phyloP scores from a whole-genome alignment of 352 stramenopile species.

The Pythium phragmiticola region DNA sequence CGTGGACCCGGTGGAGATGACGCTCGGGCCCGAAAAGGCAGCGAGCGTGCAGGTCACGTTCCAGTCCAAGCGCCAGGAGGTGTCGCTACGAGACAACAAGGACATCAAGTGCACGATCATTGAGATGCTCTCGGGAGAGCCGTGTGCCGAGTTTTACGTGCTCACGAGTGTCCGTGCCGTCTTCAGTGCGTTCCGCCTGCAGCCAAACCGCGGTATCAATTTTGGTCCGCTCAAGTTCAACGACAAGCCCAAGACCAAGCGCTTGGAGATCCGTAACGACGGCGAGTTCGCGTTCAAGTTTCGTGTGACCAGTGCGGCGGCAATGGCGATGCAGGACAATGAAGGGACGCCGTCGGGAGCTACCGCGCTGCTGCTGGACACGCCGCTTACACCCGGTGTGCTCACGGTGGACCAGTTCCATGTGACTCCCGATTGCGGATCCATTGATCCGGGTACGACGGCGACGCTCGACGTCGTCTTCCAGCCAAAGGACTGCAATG shows the following conservation, averaged over 20 bases:
- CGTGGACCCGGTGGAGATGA: constrained; percentile 75
- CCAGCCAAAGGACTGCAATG: constrained; percentile 63
- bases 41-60: constrained; percentile 82
- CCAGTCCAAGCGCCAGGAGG: constrained; percentile 60
- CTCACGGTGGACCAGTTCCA: constrained; percentile 79
- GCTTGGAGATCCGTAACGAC: constrained; percentile 92
- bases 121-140: constrained; percentile 90
- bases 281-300: constrained; percentile 93
- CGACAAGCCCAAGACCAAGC: constrained; percentile 66
- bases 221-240: constrained; percentile 93
- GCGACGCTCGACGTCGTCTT: constrained; percentile 77
- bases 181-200: constrained; percentile 85
- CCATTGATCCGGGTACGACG: constrained; percentile 82
- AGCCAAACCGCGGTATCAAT: constrained; percentile 89
- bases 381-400: constrained; percentile 29
- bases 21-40: constrained; percentile 70
- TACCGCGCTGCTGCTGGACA: constrained; percentile 39
- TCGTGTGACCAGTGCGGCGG: constrained; percentile 30
- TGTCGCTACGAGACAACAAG: constrained; percentile 88
- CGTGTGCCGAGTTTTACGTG: constrained; percentile 87
- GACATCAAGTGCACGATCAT: constrained; percentile 92
- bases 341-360: background rate
- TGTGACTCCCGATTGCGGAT: constrained; percentile 71
- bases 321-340: too few relatives aligned
- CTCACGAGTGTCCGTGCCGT: constrained; percentile 73